Evolutionary conservation across 495 filamentous ascomycete species (phyloP).

Genomic region (Neurospora discreta): DNA sequence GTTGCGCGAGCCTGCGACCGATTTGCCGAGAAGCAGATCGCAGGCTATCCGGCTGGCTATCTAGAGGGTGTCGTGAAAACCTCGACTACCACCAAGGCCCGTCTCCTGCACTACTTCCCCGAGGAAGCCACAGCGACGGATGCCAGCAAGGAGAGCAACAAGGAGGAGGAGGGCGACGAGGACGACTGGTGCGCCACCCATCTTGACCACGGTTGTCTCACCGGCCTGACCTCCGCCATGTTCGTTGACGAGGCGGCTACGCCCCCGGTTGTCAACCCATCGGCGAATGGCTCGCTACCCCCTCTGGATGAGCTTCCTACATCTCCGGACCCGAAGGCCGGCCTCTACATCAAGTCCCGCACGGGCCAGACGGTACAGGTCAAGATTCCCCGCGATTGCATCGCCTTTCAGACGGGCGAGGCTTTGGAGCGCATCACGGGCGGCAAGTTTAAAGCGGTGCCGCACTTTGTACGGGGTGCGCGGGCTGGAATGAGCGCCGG

Average conservation of each 20-base stretch:
- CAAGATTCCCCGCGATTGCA: conserved; percentile 76
- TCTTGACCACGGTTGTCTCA: conserved; percentile 85
- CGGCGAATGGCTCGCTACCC: conserved; percentile 10
- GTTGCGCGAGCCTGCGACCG: conserved; percentile 81
- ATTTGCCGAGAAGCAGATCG: conserved; percentile 68
- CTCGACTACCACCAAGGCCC: conserved; percentile 81
- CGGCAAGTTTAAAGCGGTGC: conserved; percentile 85
- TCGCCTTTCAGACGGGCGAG: conserved; percentile 95
- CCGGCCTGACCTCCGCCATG: conserved; percentile 89
- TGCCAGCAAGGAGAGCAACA: conserved; percentile 23
- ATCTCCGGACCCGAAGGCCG: conserved; percentile 73
- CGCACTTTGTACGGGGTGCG: conserved; percentile 84
- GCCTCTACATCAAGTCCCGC: conserved; percentile 85
- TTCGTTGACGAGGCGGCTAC: conserved; percentile 71
- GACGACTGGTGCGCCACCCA: conserved; percentile 98
- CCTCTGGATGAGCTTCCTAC: conserved; percentile 54
- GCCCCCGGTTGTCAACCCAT: conserved; percentile 26
- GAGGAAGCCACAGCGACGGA: conserved; percentile 25
- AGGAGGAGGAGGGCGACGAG: conserved; percentile 58
- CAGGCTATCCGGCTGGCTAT: conserved; percentile 63
- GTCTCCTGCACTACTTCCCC: conserved; percentile 90
- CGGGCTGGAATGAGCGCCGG: conserved; percentile 30
- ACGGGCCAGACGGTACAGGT: conserved; percentile 70
- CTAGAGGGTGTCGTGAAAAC: conserved; percentile 77
- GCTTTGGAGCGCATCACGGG: conserved; percentile 78